Conservation (phyloP, 192 early-diverging fungal species). For the Coemansia sp. region DNA sequence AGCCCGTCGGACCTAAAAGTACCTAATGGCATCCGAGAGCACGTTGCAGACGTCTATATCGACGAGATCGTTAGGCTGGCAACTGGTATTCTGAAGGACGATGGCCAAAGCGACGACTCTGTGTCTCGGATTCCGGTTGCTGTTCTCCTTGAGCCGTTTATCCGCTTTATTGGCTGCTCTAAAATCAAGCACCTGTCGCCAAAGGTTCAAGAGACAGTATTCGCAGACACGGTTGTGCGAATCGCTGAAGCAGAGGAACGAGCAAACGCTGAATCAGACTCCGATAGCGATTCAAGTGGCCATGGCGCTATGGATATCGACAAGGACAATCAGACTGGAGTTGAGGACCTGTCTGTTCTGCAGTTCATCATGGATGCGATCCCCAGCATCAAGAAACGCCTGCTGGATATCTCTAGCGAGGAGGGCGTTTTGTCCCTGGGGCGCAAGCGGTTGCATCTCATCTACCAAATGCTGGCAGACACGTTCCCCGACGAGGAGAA, state of each 20-base stretch:
- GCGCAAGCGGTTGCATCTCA: conserved; percentile 39
- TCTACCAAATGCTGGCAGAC: conserved; percentile 49
- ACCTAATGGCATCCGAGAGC: conserved; percentile 41
- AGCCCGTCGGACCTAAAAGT: conserved; percentile 35
- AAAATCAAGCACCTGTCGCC: conserved; percentile 40
- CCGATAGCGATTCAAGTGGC: neutral
- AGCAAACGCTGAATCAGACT: conserved; percentile 5
- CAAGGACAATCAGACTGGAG: conserved; percentile 32
- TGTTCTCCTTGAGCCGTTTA: conserved; percentile 44
- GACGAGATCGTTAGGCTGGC: conserved; percentile 47
- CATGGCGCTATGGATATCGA: conserved; percentile 7
- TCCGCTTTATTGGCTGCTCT: conserved; percentile 40
- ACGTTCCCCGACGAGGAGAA: conserved; percentile 48
- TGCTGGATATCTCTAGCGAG: conserved; percentile 38
- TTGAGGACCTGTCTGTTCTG: conserved; percentile 34
- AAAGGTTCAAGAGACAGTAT: conserved; percentile 41
- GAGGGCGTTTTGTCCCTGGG: conserved; percentile 24
- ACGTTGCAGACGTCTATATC: conserved; percentile 45
- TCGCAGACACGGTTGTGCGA: conserved; percentile 45
- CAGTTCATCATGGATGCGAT: conserved; percentile 45
- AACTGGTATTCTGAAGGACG: conserved; percentile 10
- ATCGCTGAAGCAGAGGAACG: conserved; percentile 52
- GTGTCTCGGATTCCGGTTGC: conserved; percentile 34
- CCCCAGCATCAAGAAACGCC: conserved; percentile 35
- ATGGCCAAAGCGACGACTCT: conserved; percentile 11